Conservation (phyloP, 2,329 filamentous ascomycete genomes). For the Coniochaeta sp. region DNA sequence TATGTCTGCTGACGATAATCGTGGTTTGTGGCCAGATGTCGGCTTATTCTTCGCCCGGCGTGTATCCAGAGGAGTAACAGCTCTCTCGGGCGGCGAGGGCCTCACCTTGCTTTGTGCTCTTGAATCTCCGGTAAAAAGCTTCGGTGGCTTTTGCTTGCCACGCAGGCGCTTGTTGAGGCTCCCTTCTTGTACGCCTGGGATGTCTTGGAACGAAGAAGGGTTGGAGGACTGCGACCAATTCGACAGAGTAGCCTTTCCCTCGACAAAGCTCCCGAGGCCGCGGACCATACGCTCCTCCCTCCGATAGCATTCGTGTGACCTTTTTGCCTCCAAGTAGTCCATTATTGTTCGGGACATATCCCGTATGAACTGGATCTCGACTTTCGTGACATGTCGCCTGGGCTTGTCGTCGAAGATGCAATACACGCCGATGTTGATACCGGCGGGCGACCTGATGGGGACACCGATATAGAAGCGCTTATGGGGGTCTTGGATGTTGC, state of each 20-base stretch:
- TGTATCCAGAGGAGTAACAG: background rate
- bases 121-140: background rate
- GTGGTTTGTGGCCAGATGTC: background rate
- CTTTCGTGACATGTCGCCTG: conserved; percentile 17
- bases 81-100: background rate
- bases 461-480: conserved; percentile 32
- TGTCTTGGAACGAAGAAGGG: conserved; percentile 9
- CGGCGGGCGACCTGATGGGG: conserved; percentile 29
- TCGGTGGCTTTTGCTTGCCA: background rate
- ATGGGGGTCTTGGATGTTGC: conserved; percentile 12
- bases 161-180: conserved; percentile 13
- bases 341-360: conserved; percentile 24
- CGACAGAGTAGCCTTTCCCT: conserved; percentile 14
- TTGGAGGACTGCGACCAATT: conserved; percentile 10
- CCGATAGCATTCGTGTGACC: conserved; percentile 17
- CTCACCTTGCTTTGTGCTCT: too few relatives aligned
- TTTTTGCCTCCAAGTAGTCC: conserved; percentile 25
- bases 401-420: conserved; percentile 24
- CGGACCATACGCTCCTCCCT: conserved; percentile 28
- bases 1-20: background rate
- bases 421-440: conserved; percentile 35
- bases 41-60: background rate
- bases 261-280: conserved; percentile 16
- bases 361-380: conserved; percentile 19
- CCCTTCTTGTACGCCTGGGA: conserved; percentile 12